phyloP scores from a whole-genome alignment of 345 rosid genomes.

The Pugionium cornutum region DNA sequence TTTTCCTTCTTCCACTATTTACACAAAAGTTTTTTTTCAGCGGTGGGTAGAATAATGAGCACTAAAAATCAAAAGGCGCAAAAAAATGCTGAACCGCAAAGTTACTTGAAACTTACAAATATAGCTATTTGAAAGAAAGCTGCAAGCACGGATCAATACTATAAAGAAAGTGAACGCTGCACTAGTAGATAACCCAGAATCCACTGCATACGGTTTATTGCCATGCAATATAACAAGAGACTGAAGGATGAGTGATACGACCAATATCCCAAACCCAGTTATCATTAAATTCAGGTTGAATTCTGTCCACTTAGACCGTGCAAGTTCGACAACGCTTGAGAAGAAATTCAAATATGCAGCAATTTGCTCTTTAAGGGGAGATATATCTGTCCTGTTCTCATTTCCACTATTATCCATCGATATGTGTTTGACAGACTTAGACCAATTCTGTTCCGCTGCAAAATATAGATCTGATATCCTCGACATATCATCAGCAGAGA shows the following conservation, averaged over 20 bases:
- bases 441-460: conserved; percentile 60
- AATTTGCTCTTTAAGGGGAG: conserved; percentile 54
- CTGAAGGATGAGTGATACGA: conserved; percentile 56
- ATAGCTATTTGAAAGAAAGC: conserved; percentile 91
- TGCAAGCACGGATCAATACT: conserved; percentile 71
- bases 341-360: conserved; percentile 62
- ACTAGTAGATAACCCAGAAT: conserved; percentile 49
- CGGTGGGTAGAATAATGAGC: background rate
- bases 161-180: conserved; percentile 48
- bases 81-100: conserved; percentile 8
- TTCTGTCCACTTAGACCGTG: conserved; percentile 96
- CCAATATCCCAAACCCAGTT: conserved; percentile 66
- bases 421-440: conserved; percentile 42
- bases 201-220: conserved; percentile 40
- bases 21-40: conserved; percentile 30
- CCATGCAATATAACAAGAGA: conserved; percentile 47
- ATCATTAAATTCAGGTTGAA: conserved; percentile 81
- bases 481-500: conserved; percentile 75
- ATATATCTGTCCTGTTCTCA: conserved; percentile 32
- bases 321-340: conserved; percentile 69
- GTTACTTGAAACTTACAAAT: conserved; percentile 61
- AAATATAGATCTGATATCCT: conserved; percentile 61
- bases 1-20: conserved; percentile 94
- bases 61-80: conserved; percentile 7
- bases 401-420: conserved; percentile 41